Evolutionary conservation across 164 flowering plant genomes (phyloP).

Genomic region (Houttuynia cordata): DNA sequence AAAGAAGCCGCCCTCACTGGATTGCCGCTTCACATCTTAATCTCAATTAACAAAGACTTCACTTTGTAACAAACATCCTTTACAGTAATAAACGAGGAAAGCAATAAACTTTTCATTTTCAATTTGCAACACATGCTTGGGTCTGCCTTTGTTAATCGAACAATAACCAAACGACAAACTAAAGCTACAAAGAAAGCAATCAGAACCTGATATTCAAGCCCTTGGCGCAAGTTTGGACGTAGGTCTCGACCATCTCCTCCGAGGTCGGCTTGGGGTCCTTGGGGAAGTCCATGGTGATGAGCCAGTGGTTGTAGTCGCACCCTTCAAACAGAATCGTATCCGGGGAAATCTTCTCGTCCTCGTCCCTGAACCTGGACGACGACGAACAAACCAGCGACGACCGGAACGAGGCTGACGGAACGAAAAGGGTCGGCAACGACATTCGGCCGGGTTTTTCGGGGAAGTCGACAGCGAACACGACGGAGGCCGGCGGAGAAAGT

Average conservation of each 20-base stretch:
- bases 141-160: neutral
- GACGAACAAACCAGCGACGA: conserved; percentile 11
- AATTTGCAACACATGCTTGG: too few species aligned
- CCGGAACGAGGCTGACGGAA: conserved; percentile 14
- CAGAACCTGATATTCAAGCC: conserved; percentile 46
- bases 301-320: conserved; percentile 97
- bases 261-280: conserved; percentile 48
- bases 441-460: neutral
- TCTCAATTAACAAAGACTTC: too few species aligned
- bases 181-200: conserved; percentile 8
- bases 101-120: too few species aligned
- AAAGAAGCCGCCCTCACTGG: too few species aligned
- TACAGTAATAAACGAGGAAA: too few species aligned
- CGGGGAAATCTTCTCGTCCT: conserved; percentile 36
- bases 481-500: neutral
- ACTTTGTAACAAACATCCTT: too few species aligned
- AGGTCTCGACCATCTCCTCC: conserved; percentile 80
- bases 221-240: conserved; percentile 60
- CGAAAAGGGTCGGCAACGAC: neutral
- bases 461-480: neutral
- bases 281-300: conserved; percentile 71
- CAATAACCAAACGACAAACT: too few species aligned
- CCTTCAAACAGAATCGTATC: conserved; percentile 74
- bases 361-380: conserved; percentile 15
- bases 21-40: too few species aligned